Evolutionary conservation across 805 yeast genomes (phyloP).

Genomic region (Blastobotrys peoriensis): DNA sequence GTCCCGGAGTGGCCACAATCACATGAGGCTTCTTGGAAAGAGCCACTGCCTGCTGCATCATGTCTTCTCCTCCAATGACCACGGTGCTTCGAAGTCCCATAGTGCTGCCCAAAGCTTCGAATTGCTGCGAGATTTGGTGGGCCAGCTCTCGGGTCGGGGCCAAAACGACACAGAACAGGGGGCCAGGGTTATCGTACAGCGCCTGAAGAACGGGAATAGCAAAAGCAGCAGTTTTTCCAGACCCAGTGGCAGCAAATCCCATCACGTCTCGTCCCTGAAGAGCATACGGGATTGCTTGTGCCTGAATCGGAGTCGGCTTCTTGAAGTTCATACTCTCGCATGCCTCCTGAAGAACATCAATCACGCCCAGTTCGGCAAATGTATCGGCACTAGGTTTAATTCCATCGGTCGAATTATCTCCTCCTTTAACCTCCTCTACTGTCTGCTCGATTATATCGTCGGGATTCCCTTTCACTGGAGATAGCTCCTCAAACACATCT

Average conservation of each 20-base stretch:
- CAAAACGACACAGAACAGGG: conserved; percentile 82
- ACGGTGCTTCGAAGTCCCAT: conserved; percentile 92
- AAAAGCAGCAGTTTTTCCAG: conserved; percentile 98
- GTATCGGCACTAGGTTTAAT: conserved; percentile 12
- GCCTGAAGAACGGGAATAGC: conserved; percentile 92
- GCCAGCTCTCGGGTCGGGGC: conserved; percentile 63
- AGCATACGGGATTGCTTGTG: conserved; percentile 86
- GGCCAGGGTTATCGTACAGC: conserved; percentile 81
- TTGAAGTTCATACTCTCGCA: conserved; percentile 66
- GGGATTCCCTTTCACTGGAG: conserved; percentile 1
- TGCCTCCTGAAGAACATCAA: conserved; percentile 57
- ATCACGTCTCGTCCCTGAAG: conserved; percentile 86
- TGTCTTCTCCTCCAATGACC: conserved; percentile 96
- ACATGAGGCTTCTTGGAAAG: conserved; percentile 91
- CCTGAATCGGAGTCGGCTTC: conserved; percentile 91
- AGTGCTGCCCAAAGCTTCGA: conserved; percentile 82
- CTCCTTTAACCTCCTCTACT: conserved; percentile 9
- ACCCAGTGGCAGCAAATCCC: conserved; percentile 96
- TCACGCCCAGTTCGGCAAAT: conserved; percentile 32
- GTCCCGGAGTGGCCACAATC: conserved; percentile 91
- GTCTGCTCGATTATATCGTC: conserved; percentile 9
- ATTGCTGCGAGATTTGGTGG: conserved; percentile 75
- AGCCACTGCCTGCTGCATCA: conserved; percentile 96
- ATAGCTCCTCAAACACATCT: too few species aligned
- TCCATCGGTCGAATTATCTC: conserved; percentile 8